Base-by-base conservation (phyloP, 179 eudicot species). In the Drosera spatulata region DNA sequence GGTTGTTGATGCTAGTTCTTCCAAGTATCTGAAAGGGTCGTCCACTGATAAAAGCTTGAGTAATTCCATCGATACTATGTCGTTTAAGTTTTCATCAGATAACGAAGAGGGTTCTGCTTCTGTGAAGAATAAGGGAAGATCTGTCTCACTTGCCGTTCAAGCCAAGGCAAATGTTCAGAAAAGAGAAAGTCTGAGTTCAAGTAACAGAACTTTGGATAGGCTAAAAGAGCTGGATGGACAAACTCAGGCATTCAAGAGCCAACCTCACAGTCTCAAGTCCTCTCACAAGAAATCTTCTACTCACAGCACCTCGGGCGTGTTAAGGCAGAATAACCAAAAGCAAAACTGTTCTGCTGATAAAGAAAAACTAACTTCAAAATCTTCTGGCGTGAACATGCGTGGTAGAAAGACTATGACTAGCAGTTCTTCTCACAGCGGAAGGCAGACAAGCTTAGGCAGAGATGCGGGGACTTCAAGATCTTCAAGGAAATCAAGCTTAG, bases 131-230 rank as follows among this genome's bases (percentile, higher is more conserved):
- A 84, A 74, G 39, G 85, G 84, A 39, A 93, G 83, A 64, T 86
- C 94, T 39, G 64, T 90, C 55, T 90, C 95, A 15, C 94, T 93
- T 62, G 99, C 99, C 7, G 60, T 93, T 52, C 97, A 89, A 77
- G 99, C 99, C 9, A 93, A 93, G 71, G 97, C 77, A 55, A 93
- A 93, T 62, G 97, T 93, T 60, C 95, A 85, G 75, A 93, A 69
- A 73, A 75, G 99, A 71, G 97, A 80, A 78, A 86, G 88, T 9
- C 44, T 85, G 66, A 67, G 59, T 53, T 53, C 71, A 33, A 55
- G 59, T 50, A 61, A 71, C 67, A 71, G 62, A 65, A 70, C 61
- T 62, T 12, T 62, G 41, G 71, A 65, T 59, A 70, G 75, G 39
- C 67, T 67, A 44, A 83, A 80, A 59, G 88, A 82, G 58, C 65